Base-by-base conservation (phyloP, 208 protist genomes). In the Wallacemonas sp. region DNA sequence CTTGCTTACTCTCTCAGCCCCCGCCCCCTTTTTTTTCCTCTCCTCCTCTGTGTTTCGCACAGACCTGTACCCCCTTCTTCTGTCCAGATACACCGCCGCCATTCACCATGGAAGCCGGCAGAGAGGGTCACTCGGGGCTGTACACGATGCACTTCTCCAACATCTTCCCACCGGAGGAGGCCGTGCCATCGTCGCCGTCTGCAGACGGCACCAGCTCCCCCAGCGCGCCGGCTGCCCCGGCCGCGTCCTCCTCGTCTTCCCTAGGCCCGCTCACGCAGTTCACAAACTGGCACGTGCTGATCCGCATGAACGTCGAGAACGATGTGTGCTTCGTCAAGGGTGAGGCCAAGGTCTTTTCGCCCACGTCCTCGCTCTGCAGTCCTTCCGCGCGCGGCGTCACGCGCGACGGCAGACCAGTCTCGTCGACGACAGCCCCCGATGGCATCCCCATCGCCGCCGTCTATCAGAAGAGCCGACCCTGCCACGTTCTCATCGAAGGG, bases 81-180 rank as follows among this genome's bases (percentile, higher is more conserved):
- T 72, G 45, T 46, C 31, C 31, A 50, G 14, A 25, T 41, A 41
- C 36, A 41, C 36, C 7, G 10, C 36, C 36, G 36, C 36, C 38
- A 61, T 4, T 22, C 33, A 48, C 7, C 4, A 89, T 89, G 84
- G 77, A 86, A 50, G 67, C 78, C 0, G 70, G 73, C 57, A 74
- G 78, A 33, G 85, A 85, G 45, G 81, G 80, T 72, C 84, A 92
- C 52, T 89, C 84, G 42, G 85, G 83, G 33, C 74, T 94, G 22
- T 94, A 89, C 74, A 92, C 86, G 33, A 79, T 94, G 67, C 89
- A 87, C 81, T 94, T 94, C 78, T 88, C 84, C 41, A 78, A 83
- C 23, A 67, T 90, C 42, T 84, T 81, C 62, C 70, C 76, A 12
- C 70, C 69, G 11, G 84, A 82, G 52, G 74, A 76, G 38, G 59